These are phyloP conservation scores for Chytriomyces hyalinus DNA, from an alignment of 192 early-diverging fungal species.

Conservation along the genomic window DNA sequence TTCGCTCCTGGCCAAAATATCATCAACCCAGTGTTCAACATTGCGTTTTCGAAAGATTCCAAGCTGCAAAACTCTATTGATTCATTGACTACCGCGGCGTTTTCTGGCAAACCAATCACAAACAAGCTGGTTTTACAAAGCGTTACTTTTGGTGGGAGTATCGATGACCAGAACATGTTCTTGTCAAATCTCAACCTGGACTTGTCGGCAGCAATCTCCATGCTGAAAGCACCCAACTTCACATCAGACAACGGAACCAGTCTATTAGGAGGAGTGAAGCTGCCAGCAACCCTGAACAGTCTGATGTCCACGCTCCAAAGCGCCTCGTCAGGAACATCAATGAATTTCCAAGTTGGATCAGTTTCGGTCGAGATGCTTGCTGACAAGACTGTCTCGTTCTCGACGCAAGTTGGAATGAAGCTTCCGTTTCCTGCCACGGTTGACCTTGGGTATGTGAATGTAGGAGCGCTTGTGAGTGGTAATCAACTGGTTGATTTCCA, in stretches of 20 bases:
- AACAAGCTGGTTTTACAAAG: background rate
- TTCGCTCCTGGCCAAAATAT: background rate
- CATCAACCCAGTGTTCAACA: background rate
- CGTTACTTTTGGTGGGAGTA: background rate
- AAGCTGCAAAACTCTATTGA: slow-evolving; percentile 8
- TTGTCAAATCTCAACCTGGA: slow-evolving; percentile 1
- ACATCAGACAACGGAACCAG: background rate
- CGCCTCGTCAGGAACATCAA: background rate
- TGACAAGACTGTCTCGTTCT: slow-evolving; percentile 11
- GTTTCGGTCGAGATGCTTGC: slow-evolving; percentile 21
- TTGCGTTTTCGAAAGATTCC: background rate
- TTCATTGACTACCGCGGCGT: background rate
- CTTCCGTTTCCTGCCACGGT: slow-evolving; percentile 25
- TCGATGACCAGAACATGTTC: background rate
- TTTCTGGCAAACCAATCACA: background rate
- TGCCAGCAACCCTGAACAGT: background rate
- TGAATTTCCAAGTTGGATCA: background rate
- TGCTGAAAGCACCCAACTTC: background rate
- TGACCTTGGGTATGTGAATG: slow-evolving; percentile 34
- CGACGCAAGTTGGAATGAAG: slow-evolving; percentile 18
- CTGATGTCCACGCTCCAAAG: background rate
- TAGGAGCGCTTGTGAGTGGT: slow-evolving; percentile 35
- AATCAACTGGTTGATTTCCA: slow-evolving; percentile 43
- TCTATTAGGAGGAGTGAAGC: background rate
- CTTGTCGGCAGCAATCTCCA: background rate